Base-by-base conservation (phyloP, 2,329 filamentous ascomycete species). In the Pseudogymnoascus sp. region DNA sequence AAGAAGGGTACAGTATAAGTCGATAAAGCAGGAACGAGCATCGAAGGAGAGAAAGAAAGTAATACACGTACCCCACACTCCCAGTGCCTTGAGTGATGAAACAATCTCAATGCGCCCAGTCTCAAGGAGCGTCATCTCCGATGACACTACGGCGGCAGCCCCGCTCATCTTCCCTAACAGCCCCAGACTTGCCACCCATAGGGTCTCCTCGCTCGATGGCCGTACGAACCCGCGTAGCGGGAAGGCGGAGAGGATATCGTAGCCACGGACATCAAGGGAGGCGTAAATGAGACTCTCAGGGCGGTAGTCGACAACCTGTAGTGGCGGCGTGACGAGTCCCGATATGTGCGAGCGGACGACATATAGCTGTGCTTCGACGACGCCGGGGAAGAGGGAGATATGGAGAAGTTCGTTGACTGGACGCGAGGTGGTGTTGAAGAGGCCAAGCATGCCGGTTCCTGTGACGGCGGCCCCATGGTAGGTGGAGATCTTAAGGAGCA, bases 121-220 rank as follows among this genome's bases (percentile, higher is more conserved):
- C 6, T 80, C 77, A 36, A 81, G 74, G 44, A 86, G 71, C 35
- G 80, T 81, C 47, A 86, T 80, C 29, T 82, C 79, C n/a, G 78
- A 86, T 37, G 78, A 79, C 1, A 87, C 77, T 6, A 96, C 81
- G 0, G 91, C 92, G 1, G 90, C 92, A 0, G 87, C 85, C 0
- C 92, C 93, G 0, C 91, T 91, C 89, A 97, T 96, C 74, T 97
- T 96, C 1, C 83, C 88, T 3, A 96, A 66, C 1, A 97, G 77
- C 0, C 93, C 93, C 0, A 97, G 74, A 15, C 88, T 85, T 0
- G 90, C 85, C 1, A 92, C 78, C 44, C 75, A 75, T 0, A 87
- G 76, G 0, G 72, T 68, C 39, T 76, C 71, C 15, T 70, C 70
- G 17, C 71, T 65, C 37, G 76, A 69, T 1, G 47, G 47, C 2